Evolutionary conservation across 192 early-diverging fungal species (phyloP).

Genomic region (Anaeromyces robustus): DNA sequence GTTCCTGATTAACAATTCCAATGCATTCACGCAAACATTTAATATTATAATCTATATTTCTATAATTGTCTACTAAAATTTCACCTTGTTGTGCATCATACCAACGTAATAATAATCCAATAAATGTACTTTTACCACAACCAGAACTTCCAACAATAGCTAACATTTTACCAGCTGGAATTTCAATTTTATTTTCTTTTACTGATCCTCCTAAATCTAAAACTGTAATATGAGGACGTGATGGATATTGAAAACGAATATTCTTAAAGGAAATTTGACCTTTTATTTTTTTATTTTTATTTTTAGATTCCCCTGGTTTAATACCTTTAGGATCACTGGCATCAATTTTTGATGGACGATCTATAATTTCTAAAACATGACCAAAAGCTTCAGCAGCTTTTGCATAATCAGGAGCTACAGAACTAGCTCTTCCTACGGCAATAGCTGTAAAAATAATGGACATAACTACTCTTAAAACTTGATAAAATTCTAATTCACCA

Average conservation of each 20-base stretch:
- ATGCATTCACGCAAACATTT: conserved; percentile 32
- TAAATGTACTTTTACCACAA: conserved; percentile 49
- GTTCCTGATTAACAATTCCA: conserved; percentile 22
- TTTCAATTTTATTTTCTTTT: conserved; percentile 26
- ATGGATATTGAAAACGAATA: conserved; percentile 49
- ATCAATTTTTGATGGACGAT: too few species aligned
- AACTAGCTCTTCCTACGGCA: too few species aligned
- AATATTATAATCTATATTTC: conserved; percentile 41
- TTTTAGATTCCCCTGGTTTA: too few species aligned
- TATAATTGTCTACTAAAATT: background rate
- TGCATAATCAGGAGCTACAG: too few species aligned
- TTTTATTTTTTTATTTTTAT: conserved; percentile 11
- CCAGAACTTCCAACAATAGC: conserved; percentile 39
- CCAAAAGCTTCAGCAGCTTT: too few species aligned
- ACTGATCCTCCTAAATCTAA: conserved; percentile 29
- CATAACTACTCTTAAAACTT: too few species aligned
- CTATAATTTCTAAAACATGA: too few species aligned
- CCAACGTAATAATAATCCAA: conserved; percentile 34
- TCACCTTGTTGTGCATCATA: background rate
- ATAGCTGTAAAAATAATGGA: too few species aligned
- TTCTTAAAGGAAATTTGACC: conserved; percentile 38
- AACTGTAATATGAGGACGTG: conserved; percentile 32
- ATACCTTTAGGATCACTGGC: too few species aligned
- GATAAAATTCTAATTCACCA: too few species aligned
- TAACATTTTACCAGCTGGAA: conserved; percentile 22